A percentile compares a stretch with the other conserved stretches of the same genome.
Conservation (phyloP, 1,139 yeast species). For the Scheffersomyces titani region DNA sequence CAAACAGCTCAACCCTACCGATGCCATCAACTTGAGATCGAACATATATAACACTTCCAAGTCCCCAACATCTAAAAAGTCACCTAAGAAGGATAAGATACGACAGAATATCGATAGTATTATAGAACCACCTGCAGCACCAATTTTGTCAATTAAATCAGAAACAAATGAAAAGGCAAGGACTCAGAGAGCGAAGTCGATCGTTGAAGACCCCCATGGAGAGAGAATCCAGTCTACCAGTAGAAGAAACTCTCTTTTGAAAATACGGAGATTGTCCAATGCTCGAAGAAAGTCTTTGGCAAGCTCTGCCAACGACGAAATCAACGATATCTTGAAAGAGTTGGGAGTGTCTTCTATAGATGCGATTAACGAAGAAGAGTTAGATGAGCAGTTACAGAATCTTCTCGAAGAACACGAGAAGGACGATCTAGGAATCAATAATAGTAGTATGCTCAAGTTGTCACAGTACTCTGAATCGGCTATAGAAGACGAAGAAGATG, state of each 20-base stretch:
- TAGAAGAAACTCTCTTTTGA: constrained; percentile 15
- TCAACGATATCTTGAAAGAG: constrained; percentile 39
- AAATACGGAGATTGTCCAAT: constrained; percentile 33
- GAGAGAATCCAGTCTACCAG: not conserved
- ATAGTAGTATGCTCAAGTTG: constrained; percentile 19
- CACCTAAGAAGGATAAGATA: constrained; percentile 13
- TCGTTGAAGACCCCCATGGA: not conserved
- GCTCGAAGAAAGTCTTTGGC: constrained; percentile 45
- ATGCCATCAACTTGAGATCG: constrained; percentile 53
- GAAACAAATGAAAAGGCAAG: not conserved
- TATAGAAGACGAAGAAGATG: constrained; percentile 41
- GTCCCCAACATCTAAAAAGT: constrained; percentile 15
- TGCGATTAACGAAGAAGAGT: constrained; percentile 36
- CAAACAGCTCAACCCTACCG: constrained; percentile 53
- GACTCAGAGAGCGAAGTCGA: not conserved
- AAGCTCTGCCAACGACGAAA: constrained; percentile 42
- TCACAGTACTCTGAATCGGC: constrained; percentile 30
- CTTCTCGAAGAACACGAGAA: constrained; percentile 29
- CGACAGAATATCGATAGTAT: constrained; percentile 1
- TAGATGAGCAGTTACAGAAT: constrained; percentile 39
- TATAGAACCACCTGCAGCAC: not conserved
- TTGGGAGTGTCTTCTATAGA: constrained; percentile 40
- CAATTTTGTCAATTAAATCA: not conserved
- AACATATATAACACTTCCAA: constrained; percentile 35
- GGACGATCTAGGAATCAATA: constrained; percentile 16